Conservation (phyloP, 2,329 filamentous ascomycete genomes). For the Arthroderma sp. region DNA sequence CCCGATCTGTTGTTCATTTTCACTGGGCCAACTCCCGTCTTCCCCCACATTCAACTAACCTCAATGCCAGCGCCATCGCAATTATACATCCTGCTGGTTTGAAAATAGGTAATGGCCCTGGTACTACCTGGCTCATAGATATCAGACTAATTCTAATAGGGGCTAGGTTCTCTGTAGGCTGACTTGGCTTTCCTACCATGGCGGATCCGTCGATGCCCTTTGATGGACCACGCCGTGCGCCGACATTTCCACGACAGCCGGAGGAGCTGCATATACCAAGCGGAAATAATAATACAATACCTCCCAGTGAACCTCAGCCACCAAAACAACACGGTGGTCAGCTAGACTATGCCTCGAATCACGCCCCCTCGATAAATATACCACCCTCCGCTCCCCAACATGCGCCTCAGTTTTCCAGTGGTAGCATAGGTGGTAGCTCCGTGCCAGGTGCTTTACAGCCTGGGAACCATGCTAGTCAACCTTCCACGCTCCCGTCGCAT, state of each 20-base stretch:
- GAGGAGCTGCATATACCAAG: constrained; percentile 45
- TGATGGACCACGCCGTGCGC: constrained; percentile 38
- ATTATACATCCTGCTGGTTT: no score
- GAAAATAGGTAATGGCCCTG: no score
- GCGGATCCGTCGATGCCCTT: constrained; percentile 35
- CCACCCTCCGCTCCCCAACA: constrained; percentile 38
- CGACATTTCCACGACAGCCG: constrained; percentile 35
- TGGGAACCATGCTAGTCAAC: constrained; percentile 37
- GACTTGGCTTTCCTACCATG: constrained; percentile 18
- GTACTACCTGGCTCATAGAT: no score
- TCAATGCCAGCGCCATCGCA: no score
- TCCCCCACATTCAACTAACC: no score
- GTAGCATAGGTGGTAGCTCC: constrained; percentile 27
- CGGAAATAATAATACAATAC: constrained; percentile 23
- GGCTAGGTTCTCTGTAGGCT: no score
- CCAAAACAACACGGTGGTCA: constrained; percentile 37
- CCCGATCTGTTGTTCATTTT: no score
- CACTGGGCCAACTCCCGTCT: no score
- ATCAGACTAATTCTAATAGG: no score
- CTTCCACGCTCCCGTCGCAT: constrained; percentile 46
- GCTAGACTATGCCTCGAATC: constrained; percentile 35
- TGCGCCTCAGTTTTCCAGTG: constrained; percentile 31
- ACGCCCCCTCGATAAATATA: constrained; percentile 45
- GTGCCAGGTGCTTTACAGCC: constrained; percentile 51
- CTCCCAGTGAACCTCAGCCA: constrained; percentile 27